Evolutionary conservation across 2,329 filamentous ascomycete species (phyloP).

Genomic region (Aspergillus clavatus): DNA sequence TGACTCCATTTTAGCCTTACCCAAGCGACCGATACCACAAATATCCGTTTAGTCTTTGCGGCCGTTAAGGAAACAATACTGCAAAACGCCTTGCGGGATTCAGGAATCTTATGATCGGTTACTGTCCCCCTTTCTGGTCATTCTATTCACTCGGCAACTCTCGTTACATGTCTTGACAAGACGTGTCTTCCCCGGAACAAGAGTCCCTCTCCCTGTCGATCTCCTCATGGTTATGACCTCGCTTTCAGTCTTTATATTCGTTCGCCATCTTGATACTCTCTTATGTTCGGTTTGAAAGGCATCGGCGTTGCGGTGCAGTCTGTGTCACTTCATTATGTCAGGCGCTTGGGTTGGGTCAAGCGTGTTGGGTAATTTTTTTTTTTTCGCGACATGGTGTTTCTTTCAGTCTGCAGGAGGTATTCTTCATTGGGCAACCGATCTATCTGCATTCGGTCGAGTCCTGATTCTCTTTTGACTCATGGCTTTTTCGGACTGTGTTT

Average conservation of each 20-base stretch:
- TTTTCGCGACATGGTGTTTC: slow-evolving; percentile 19
- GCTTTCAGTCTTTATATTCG: slow-evolving; percentile 12
- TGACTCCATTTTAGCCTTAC: slow-evolving; percentile 64
- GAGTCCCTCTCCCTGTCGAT: not conserved
- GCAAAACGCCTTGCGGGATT: slow-evolving; percentile 97
- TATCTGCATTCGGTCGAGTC: slow-evolving; percentile 14
- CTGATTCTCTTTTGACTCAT: slow-evolving; percentile 4
- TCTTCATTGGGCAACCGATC: slow-evolving; percentile 8
- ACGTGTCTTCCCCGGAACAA: not conserved
- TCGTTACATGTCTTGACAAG: not conserved
- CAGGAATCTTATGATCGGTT: slow-evolving; percentile 78
- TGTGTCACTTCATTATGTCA: slow-evolving; percentile 13
- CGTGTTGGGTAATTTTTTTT: slow-evolving; percentile 14
- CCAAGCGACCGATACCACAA: slow-evolving; percentile 97
- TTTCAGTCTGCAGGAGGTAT: slow-evolving; percentile 7
- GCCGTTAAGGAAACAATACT: slow-evolving; percentile 98
- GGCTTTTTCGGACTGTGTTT: slow-evolving; percentile 9
- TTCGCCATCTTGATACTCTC: slow-evolving; percentile 11
- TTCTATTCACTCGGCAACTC: not conserved
- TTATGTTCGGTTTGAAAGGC: slow-evolving; percentile 14
- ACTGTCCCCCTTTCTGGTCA: not conserved
- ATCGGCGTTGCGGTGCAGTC: slow-evolving; percentile 19
- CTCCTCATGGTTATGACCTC: slow-evolving; percentile 11
- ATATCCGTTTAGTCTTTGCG: slow-evolving; percentile 95
- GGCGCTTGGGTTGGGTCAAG: slow-evolving; percentile 20